Base-by-base conservation (phyloP, 371 early-diverging fungal species). In the Rhizopus stolonifer region DNA sequence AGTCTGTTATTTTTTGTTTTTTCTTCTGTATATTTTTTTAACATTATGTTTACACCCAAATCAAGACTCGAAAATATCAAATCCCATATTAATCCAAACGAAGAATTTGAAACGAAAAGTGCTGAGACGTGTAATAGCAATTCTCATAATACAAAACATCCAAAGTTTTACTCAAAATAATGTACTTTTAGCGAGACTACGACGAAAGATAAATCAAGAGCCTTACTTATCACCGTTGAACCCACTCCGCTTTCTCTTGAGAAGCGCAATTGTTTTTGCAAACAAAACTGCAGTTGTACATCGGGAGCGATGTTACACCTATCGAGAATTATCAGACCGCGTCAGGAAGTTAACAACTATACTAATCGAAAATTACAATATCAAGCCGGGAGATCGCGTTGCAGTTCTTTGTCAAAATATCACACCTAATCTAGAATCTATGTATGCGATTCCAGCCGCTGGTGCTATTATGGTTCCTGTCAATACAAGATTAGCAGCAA, bases 381-480 rank as follows among this genome's bases (percentile, higher is more conserved):
- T 74, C 0, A 32, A 64, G 29, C 40, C 34, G 8, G 70, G 70
- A 2, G 74, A 77, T 48, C 60, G 75, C n/a, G 84, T 87, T 0
- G 88, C 78, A 0, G 52, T 85, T 19, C 60, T 88, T 9, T 77
- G 79, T 10, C 83, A 83, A 17, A 89, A 86, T 55, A 74, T 77
- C n/a, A 78, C 80, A 10, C 70, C 79, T 5, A 68, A 79, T 59
- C 65, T 84, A 6, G 87, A 88, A 24, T 81, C 83, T 0, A 79
- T 81, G 17, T 86, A 75, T 66, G 85, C 77, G 9, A 70, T 87
- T n/a, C 86, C 87, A 1, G 74, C 79, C 15, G 65, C 79, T 7
- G 79, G 81, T 17, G 86, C 72, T 4, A 70, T 85, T 24, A 59
- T 83, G 2, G 85, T 85, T 0, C 82, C 85, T 14, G 72, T 89